These are phyloP conservation scores for Entomophthora muscae DNA, from an alignment of 371 early-diverging fungal genomes.

Conservation along the genomic window DNA sequence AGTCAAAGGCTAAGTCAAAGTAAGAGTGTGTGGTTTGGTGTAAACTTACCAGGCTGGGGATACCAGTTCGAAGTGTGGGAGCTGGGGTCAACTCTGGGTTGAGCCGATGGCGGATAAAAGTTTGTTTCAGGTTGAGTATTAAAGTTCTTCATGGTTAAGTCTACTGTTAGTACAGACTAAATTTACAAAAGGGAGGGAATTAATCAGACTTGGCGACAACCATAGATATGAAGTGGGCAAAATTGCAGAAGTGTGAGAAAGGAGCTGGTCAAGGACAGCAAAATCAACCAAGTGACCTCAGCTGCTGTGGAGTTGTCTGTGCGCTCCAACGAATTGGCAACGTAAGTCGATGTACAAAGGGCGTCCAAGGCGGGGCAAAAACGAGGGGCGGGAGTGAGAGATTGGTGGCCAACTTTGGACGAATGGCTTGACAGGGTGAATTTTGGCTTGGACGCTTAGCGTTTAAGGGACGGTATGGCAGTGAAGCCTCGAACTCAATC, in stretches of 20 bases:
- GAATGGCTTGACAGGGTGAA: background rate
- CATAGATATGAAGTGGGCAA: background rate
- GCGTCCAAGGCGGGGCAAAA: background rate
- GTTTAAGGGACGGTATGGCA: too few relatives aligned
- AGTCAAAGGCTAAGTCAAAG: background rate
- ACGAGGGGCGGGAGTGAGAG: background rate
- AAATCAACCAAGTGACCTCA: background rate
- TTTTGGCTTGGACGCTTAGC: background rate
- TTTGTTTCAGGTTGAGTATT: background rate
- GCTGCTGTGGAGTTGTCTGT: background rate
- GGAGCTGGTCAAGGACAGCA: background rate
- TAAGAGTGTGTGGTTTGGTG: background rate
- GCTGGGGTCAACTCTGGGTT: conserved; percentile 1
- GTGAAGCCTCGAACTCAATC: too few relatives aligned
- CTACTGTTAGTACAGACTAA: background rate
- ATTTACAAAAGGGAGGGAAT: background rate
- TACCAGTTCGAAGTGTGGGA: conserved; percentile 5
- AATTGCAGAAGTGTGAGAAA: background rate
- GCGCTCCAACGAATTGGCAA: too few relatives aligned
- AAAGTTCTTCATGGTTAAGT: background rate
- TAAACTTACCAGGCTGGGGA: background rate
- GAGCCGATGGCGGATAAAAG: background rate
- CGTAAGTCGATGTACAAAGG: background rate
- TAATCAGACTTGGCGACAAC: background rate
- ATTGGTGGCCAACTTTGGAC: background rate